Conservation (phyloP, 192 early-diverging fungal species). For the Chytriomyces hyalinus region DNA sequence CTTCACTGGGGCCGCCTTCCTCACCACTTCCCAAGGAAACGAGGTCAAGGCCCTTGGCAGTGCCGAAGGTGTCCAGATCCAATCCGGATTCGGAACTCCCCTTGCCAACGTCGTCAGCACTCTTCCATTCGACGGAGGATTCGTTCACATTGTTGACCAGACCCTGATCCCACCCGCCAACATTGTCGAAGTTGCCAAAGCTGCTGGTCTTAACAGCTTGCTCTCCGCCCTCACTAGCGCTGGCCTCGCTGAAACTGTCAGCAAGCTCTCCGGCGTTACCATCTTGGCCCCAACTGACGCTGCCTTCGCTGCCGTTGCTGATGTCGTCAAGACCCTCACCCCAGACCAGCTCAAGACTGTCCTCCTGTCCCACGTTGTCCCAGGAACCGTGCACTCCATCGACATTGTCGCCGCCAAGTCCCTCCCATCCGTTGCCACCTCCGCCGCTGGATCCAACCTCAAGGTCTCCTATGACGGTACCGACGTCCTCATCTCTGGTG, state of each 20-base stretch:
- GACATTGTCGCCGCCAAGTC: slow-evolving; percentile 40
- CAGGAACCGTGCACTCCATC: slow-evolving; percentile 35
- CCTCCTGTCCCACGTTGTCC: slow-evolving; percentile 51
- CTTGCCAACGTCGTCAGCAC: slow-evolving; percentile 42
- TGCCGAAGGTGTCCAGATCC: slow-evolving; percentile 3
- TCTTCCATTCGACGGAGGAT: slow-evolving; percentile 46
- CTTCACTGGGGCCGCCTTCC: slow-evolving; percentile 11
- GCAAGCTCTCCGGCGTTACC: slow-evolving; percentile 42
- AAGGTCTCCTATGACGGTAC: slow-evolving; percentile 23
- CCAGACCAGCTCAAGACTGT: slow-evolving; percentile 32
- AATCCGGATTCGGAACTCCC: slow-evolving; percentile 9
- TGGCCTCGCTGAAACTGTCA: slow-evolving; percentile 37
- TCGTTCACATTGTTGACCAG: slow-evolving; percentile 54
- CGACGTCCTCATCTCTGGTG: slow-evolving; percentile 39
- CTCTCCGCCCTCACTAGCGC: slow-evolving; percentile 26
- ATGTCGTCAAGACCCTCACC: slow-evolving; percentile 38
- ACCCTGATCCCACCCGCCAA: slow-evolving; percentile 48
- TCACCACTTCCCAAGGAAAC: slow-evolving; percentile 24
- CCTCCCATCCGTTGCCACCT: slow-evolving; percentile 14
- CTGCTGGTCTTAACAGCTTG: slow-evolving; percentile 33
- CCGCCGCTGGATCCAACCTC: neutral
- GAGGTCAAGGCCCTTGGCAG: slow-evolving; percentile 3
- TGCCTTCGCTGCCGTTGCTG: slow-evolving; percentile 45
- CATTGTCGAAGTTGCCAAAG: slow-evolving; percentile 25
- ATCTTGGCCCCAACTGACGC: slow-evolving; percentile 55